Base-by-base conservation (phyloP, 2,329 filamentous ascomycete genomes). In the Exophiala spinifera region DNA sequence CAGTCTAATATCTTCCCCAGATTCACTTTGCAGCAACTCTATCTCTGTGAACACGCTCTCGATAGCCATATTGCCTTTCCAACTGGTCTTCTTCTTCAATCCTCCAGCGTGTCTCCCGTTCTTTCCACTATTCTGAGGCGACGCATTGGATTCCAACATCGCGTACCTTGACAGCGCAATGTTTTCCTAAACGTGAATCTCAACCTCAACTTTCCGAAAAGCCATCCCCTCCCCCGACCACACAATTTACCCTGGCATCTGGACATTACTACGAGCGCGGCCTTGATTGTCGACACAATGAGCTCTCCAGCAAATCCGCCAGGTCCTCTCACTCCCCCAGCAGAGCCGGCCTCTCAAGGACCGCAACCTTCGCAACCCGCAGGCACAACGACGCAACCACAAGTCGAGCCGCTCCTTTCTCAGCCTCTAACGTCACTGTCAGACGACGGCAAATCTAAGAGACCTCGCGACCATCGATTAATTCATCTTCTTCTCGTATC, bases 401-500 rank as follows among this genome's bases (percentile, higher is more conserved):
- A 46, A 40, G 55, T 58, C 21, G 57, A 63, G 55, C 62, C 57
- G n/a, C 63, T 64, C 65, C 71, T 25, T 63, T 72, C 23, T 64
- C 70, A 57, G 60, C 74, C 73, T 4, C 67, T 72, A 1, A 76
- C 72, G 15, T 76, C 74, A 0, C 60, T 75, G 4, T 70, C 72
- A 66, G 76, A 79, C 60, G 69, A 67, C 51, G 75, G 75, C 11
- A 76, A 73, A 55, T 72, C 74, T 17, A 72, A 72, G 49, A 69
- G 75, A 15, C 76, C 76, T 20, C 74, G 76, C 60, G 76, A 79
- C 61, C 74, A 76, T 40, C 75, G 76, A 19, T 67, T 78, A 48
- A 73, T 79, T 44, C 76, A 79, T 59, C 76, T 78, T 66, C 69
- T 79, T 39, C 74, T 79, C 45, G 72, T 74, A 49, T 74, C 74